Conservation (phyloP, 768 basidiomycete species). For the Phallus indusiatus region DNA sequence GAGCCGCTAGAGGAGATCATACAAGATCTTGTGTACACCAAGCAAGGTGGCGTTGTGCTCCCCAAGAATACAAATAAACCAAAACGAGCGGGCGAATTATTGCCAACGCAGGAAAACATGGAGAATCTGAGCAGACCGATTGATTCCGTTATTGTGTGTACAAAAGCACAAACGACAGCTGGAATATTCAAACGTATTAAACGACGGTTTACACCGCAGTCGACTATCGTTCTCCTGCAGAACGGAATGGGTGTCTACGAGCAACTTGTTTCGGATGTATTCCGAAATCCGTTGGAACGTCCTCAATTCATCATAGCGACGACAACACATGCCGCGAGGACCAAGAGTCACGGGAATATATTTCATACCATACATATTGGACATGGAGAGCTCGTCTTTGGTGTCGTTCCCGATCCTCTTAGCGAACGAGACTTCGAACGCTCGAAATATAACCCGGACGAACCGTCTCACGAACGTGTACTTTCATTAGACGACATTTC, state of each 20-base stretch:
- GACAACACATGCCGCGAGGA: constrained; percentile 73
- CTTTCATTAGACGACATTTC: constrained; percentile 47
- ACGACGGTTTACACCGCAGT: constrained; percentile 46
- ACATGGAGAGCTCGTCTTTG: constrained; percentile 64
- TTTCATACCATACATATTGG: constrained; percentile 62
- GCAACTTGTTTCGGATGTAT: constrained; percentile 52
- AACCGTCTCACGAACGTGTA: constrained; percentile 28
- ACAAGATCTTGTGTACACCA: constrained; percentile 8
- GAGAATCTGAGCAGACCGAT: constrained; percentile 29
- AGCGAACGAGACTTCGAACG: constrained; percentile 54
- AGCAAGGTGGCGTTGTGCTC: constrained; percentile 4
- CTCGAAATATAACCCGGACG: constrained; percentile 28
- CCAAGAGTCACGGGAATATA: constrained; percentile 25
- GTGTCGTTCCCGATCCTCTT: constrained; percentile 59
- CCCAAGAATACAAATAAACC: neutral
- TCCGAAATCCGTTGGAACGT: constrained; percentile 59
- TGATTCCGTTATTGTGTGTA: constrained; percentile 71
- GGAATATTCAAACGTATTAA: constrained; percentile 38
- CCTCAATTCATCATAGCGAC: constrained; percentile 82
- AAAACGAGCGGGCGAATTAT: neutral
- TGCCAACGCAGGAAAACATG: constrained; percentile 1
- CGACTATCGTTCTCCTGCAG: constrained; percentile 87
- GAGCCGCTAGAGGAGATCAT: constrained; percentile 8
- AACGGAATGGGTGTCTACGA: constrained; percentile 95
- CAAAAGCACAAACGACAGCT: constrained; percentile 61